Conservation (phyloP, 1,284 basidiomycete genomes). For the Rhodotorula sp. region DNA sequence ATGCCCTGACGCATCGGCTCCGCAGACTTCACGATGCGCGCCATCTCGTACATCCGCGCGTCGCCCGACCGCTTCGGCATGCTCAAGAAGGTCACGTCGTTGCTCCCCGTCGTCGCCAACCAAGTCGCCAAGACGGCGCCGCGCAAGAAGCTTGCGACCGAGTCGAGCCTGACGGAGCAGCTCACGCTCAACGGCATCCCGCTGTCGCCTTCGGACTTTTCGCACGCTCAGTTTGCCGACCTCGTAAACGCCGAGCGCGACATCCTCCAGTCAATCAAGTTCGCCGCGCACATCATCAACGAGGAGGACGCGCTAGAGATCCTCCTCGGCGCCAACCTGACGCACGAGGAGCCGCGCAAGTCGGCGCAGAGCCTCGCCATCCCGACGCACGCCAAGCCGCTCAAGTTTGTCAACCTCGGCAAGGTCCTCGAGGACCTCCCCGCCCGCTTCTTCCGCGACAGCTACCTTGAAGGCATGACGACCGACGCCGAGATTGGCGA, state of each 20-base stretch:
- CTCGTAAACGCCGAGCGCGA: conserved; percentile 65
- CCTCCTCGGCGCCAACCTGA: conserved; percentile 51
- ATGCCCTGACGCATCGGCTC: conserved; percentile 8
- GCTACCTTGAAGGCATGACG: conserved; percentile 43
- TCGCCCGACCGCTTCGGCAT: conserved; percentile 63
- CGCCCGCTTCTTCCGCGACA: conserved; percentile 50
- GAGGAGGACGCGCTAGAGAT: conserved; percentile 67
- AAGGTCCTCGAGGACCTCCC: conserved; percentile 54
- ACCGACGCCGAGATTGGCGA: background rate
- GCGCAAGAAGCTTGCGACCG: background rate
- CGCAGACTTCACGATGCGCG: conserved; percentile 68
- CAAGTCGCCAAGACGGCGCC: conserved; percentile 57
- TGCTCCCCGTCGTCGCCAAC: conserved; percentile 76
- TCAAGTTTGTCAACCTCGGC: conserved; percentile 60
- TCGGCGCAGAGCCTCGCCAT: conserved; percentile 53
- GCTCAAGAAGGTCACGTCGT: conserved; percentile 70
- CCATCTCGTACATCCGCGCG: conserved; percentile 68
- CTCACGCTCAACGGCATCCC: conserved; percentile 71
- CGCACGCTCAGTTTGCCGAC: conserved; percentile 61
- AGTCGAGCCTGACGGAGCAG: conserved; percentile 44
- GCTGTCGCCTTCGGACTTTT: conserved; percentile 47
- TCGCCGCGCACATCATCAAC: conserved; percentile 62
- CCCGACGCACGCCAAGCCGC: conserved; percentile 51
- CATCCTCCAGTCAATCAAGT: conserved; percentile 53
- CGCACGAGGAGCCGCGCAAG: conserved; percentile 16